Evolutionary conservation across 805 yeast species (phyloP).

Genomic region (Candida tibetensis): DNA sequence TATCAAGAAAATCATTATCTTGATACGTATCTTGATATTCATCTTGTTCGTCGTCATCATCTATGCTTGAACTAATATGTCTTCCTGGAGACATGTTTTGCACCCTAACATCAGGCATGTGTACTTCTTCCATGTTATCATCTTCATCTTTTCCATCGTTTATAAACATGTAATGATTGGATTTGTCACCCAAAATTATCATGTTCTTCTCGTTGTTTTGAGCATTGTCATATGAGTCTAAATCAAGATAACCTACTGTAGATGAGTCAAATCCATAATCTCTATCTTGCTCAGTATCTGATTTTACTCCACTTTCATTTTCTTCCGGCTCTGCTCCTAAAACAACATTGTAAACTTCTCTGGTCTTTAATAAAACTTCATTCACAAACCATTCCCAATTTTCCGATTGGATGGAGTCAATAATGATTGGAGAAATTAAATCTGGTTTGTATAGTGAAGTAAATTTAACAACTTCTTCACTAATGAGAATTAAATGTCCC

Average conservation of each 20-base stretch:
- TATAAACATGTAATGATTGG: slow-evolving; percentile 33
- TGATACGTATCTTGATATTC: slow-evolving; percentile 19
- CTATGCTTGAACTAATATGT: slow-evolving; percentile 14
- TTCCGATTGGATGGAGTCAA: slow-evolving; percentile 30
- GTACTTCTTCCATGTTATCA: slow-evolving; percentile 17
- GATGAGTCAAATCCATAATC: slow-evolving; percentile 30
- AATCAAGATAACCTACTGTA: slow-evolving; percentile 39
- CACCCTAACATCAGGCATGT: slow-evolving; percentile 20
- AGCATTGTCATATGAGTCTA: slow-evolving; percentile 32
- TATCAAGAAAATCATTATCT: slow-evolving; percentile 34
- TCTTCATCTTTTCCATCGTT: slow-evolving; percentile 25
- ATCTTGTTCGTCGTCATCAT: slow-evolving; percentile 19
- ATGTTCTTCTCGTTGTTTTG: slow-evolving; percentile 14
- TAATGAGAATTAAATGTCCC: slow-evolving; percentile 93
- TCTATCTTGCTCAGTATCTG: slow-evolving; percentile 8
- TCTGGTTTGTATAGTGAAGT: slow-evolving; percentile 59
- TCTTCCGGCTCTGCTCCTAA: slow-evolving; percentile 42
- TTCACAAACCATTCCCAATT: slow-evolving; percentile 52
- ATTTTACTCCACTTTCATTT: slow-evolving; percentile 7
- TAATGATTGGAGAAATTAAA: slow-evolving; percentile 43
- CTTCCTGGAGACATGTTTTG: slow-evolving; percentile 36
- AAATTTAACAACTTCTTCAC: slow-evolving; percentile 95
- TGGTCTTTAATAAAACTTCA: slow-evolving; percentile 47
- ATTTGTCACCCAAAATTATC: slow-evolving; percentile 35
- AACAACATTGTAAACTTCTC: slow-evolving; percentile 56